Evolutionary conservation across 78 protist genomes (phyloP).

Genomic region (Dictyostelium capitatum): DNA sequence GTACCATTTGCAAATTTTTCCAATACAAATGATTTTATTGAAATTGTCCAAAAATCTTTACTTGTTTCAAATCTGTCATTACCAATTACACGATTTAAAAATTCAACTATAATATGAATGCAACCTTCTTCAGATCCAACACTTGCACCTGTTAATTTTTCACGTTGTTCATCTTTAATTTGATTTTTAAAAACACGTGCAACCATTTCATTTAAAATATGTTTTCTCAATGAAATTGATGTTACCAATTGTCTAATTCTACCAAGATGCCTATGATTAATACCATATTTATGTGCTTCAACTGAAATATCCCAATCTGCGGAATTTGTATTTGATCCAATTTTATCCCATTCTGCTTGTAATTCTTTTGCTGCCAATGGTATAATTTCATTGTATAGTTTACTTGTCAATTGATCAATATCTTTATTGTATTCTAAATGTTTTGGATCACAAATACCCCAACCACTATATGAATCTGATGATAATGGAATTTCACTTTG

Average conservation of each 20-base stretch:
- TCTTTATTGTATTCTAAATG: conserved; percentile 15
- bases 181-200: conserved; percentile 30
- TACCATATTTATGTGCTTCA: conserved; percentile 55
- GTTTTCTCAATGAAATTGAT: not conserved
- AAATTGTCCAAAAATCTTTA: conserved; percentile 43
- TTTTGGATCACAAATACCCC: conserved; percentile 43
- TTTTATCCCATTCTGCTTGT: not conserved
- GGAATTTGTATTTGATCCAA: not conserved
- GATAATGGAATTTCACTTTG: conserved; percentile 31
- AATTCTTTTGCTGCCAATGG: conserved; percentile 2
- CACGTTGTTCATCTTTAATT: conserved; percentile 29
- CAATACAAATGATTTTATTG: not conserved
- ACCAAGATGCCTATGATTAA: conserved; percentile 53
- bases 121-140: conserved; percentile 17
- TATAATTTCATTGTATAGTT: conserved; percentile 22
- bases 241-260: conserved; percentile 2
- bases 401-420: conserved; percentile 4
- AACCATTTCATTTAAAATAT: conserved; percentile 63
- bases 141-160: not conserved
- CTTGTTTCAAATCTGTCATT: not conserved
- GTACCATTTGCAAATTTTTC: conserved; percentile 31
- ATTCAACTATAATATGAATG: conserved; percentile 11
- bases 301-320: conserved; percentile 8
- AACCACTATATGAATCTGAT: conserved; percentile 66
- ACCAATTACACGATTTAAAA: conserved; percentile 32